Percentiles rank a stretch among this genome's conserved stretches.
These are phyloP conservation scores for Pleurostoma richardsiae DNA, from an alignment of 2,329 filamentous ascomycete species.

Conservation along the genomic window DNA sequence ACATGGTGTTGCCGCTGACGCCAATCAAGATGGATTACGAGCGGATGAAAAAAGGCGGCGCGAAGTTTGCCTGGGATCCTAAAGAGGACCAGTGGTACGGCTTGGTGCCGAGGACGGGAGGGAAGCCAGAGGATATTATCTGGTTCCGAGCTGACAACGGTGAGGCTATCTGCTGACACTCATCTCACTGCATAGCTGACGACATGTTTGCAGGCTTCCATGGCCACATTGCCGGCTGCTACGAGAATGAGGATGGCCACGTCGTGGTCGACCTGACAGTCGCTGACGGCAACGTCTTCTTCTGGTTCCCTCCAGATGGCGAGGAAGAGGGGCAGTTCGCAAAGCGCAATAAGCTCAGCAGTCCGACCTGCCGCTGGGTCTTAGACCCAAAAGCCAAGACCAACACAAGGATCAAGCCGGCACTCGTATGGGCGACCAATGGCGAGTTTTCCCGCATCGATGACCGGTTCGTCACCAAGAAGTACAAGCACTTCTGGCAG, in stretches of 20 bases:
- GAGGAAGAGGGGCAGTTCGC: slow-evolving; percentile 14
- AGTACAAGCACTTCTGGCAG: slow-evolving; percentile 42
- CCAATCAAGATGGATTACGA: slow-evolving; percentile 39
- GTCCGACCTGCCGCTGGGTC: slow-evolving; percentile 33
- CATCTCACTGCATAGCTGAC: no score
- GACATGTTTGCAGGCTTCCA: slow-evolving; percentile 28
- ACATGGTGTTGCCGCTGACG: slow-evolving; percentile 39
- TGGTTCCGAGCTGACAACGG: slow-evolving; percentile 48
- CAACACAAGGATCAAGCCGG: slow-evolving; percentile 28
- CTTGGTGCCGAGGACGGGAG: slow-evolving; percentile 43
- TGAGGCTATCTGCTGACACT: slow-evolving; percentile 18
- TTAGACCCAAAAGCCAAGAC: slow-evolving; percentile 28
- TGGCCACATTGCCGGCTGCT: slow-evolving; percentile 41
- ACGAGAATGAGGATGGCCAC: slow-evolving; percentile 38
- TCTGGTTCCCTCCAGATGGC: slow-evolving; percentile 34
- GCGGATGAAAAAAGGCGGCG: slow-evolving; percentile 36
- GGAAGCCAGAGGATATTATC: slow-evolving; percentile 44
- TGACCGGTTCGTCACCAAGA: slow-evolving; percentile 37
- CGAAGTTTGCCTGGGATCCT: slow-evolving; percentile 48
- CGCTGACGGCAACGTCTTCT: slow-evolving; percentile 38
- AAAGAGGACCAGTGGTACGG: slow-evolving; percentile 52
- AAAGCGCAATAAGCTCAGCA: slow-evolving; percentile 26
- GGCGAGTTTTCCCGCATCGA: slow-evolving; percentile 46
- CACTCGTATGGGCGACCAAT: slow-evolving; percentile 31
- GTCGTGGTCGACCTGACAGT: slow-evolving; percentile 37